These are phyloP conservation scores for Pythium insidiosum DNA, from an alignment of 352 stramenopile species.

Conservation along the genomic window DNA sequence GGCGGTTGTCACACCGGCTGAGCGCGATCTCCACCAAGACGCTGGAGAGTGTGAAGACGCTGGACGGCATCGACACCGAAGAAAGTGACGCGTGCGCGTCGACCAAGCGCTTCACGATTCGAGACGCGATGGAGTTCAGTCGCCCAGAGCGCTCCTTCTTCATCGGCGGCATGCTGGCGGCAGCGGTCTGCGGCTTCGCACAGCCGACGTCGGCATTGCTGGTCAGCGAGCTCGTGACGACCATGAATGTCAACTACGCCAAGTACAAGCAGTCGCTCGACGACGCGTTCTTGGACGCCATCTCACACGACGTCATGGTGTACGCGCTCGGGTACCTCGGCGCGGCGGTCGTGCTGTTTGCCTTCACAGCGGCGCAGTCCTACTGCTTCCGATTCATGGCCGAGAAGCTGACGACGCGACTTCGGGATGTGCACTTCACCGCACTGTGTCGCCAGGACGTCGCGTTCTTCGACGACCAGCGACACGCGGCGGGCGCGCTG, in stretches of 20 bases:
- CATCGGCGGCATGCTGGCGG: slow-evolving; percentile 17
- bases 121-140: not conserved
- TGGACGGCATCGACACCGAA: too few relatives aligned
- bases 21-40: not conserved
- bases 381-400: slow-evolving; percentile 42
- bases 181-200: slow-evolving; percentile 23
- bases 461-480: slow-evolving; percentile 31
- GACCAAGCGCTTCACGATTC: too few relatives aligned
- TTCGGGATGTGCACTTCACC: slow-evolving; percentile 41
- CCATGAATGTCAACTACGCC: slow-evolving; percentile 22
- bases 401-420: slow-evolving; percentile 37
- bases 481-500: slow-evolving; percentile 24
- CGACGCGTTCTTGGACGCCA: slow-evolving; percentile 14
- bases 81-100: too few relatives aligned
- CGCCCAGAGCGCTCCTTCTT: slow-evolving; percentile 29
- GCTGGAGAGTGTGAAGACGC: too few relatives aligned
- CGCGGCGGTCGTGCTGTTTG: slow-evolving; percentile 19
- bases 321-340: slow-evolving; percentile 32
- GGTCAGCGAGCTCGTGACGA: slow-evolving; percentile 14
- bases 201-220: slow-evolving; percentile 20
- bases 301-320: slow-evolving; percentile 23
- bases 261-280: slow-evolving; percentile 15
- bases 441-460: slow-evolving; percentile 40
- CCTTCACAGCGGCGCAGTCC: slow-evolving; percentile 17
- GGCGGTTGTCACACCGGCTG: too few relatives aligned